Base-by-base conservation (phyloP, 225 moss, liverwort and hornwort genomes). In the Straminergon stramineum region DNA sequence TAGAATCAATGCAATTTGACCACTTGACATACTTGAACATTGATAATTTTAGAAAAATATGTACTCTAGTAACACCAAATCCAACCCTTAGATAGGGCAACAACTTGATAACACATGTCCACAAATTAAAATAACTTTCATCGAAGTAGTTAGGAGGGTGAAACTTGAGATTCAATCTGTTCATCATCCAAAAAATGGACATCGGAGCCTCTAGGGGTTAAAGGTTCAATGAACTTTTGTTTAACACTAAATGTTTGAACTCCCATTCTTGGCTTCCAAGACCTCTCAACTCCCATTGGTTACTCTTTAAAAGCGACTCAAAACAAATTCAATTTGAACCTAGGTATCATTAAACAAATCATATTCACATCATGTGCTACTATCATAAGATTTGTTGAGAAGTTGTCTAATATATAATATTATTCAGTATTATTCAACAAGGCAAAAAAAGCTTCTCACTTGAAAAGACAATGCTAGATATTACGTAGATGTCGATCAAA, bases 201-300 rank as follows among this genome's bases (percentile, higher is more conserved):
- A n/a, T n/a, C n/a, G n/a, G n/a, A n/a, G n/a, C n/a, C n/a, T n/a
- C n/a, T n/a, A n/a, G n/a, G n/a, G n/a, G n/a, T n/a, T n/a, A n/a
- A n/a, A n/a, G n/a, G n/a, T n/a, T n/a, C n/a, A n/a, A n/a, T n/a
- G 45, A 26, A 74, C 45, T 28, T 28, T 6, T 3, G 0, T 0
- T 0, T 27, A 45, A 6, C 28, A 27, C 1, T 0, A 73, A 73
- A 43, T 43, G 26, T 43, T 43, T 73, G 10, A 43, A 43, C 6
- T 43, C 1, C 17, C 74, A 17, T 30, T 45, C 17, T 10, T 45
- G 6, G 1, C 43, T 28, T 74, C 6, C 30, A 48, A 75, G 4
- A 30, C 11, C 7, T 48, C 45, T 75, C 0, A 30, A 1, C 2
- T 31, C 7, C 31, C 2, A 30, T 30, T 48, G 6, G 18, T 11